A percentile compares a stretch with the other conserved stretches of the same genome.
phyloP scores from a whole-genome alignment of 768 basidiomycete species.

The Rhodotorula diobovata region DNA sequence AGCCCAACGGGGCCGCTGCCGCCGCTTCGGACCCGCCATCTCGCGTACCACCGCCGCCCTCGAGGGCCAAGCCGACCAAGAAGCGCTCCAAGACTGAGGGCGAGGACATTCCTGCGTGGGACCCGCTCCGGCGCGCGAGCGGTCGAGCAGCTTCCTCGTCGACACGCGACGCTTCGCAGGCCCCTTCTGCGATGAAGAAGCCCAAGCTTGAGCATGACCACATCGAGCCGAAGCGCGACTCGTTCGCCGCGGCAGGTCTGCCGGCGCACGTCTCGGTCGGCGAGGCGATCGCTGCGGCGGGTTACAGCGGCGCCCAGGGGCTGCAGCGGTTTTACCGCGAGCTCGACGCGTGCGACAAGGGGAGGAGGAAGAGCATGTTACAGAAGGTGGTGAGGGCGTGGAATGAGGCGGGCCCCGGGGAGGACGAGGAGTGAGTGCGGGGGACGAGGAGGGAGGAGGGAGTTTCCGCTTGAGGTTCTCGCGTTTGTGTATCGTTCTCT shows the following conservation, averaged over 20 bases:
- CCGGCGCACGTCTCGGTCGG: neutral
- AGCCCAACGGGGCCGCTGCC: too few species aligned
- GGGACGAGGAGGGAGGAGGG: neutral
- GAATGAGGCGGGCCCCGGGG: neutral
- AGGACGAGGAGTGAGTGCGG: neutral
- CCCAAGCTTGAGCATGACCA: neutral
- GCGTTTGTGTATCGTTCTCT: neutral
- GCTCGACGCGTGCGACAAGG: neutral
- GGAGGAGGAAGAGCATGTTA: neutral
- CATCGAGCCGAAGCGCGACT: neutral
- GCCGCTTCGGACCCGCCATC: neutral
- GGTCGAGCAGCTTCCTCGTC: too few species aligned
- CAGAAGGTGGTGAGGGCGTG: neutral
- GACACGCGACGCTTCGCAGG: neutral
- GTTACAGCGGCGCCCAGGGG: neutral
- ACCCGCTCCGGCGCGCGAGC: neutral
- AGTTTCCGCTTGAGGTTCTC: neutral
- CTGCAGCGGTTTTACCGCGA: neutral
- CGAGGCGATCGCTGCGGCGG: neutral
- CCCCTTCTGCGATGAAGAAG: neutral
- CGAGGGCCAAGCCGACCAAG: neutral
- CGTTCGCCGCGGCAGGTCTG: neutral
- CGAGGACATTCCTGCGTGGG: neutral
- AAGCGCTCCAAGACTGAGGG: neutral
- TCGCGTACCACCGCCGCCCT: neutral